Evolutionary conservation across 805 yeast species (phyloP), one percentile per base, ranked within the genome.

Genomic region (Ogataea chonburiensis): DNA sequence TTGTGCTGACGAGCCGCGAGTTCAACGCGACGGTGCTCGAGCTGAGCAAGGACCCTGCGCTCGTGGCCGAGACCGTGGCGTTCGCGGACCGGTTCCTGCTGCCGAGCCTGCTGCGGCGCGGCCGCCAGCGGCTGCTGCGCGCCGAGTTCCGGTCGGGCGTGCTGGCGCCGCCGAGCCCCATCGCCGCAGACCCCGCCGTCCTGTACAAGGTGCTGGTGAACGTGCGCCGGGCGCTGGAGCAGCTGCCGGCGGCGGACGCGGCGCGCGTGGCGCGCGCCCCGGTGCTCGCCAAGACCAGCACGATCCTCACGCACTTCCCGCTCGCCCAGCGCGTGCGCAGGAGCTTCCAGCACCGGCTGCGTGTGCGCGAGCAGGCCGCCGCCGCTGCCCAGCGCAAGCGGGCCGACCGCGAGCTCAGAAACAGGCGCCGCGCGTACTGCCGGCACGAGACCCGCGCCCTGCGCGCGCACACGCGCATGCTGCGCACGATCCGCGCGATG

Each of bases 51-150:
- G 40, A 51, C 22, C 36, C 49, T 2, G 42, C 31, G 5, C 37
- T 49, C 15, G 37, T 56, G 14, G 30, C 44, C 12, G 45, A 48
- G 5, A 48, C 59, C 4, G 47, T 61, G 12, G 23, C 23, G 15
- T 53, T 63, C 26, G 43, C 58, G 30, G 62, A 63, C 31, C 40
- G 37, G 19, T 47, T 39, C 17, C 21, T 63, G 26, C 30, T 62
- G n/a, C 53, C 58, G 11, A 53, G 56, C 10, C 26, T 46, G 14
- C 10, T 48, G 12, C 21, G 16, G 10, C 31, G 28, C 9, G 35
- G 42, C 5, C 12, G 37, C 9, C 17, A 25, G 8, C 19, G 35
- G 17, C 17, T 34, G 14, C 17, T 40, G 24, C 31, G 28, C 11
- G 13, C 38, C 21, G 34, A 38, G 29, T 29, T 43, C 31, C 42